These are phyloP conservation scores for Exophiala aquamarina DNA, from an alignment of 2,329 filamentous ascomycete genomes.

Conservation along the genomic window DNA sequence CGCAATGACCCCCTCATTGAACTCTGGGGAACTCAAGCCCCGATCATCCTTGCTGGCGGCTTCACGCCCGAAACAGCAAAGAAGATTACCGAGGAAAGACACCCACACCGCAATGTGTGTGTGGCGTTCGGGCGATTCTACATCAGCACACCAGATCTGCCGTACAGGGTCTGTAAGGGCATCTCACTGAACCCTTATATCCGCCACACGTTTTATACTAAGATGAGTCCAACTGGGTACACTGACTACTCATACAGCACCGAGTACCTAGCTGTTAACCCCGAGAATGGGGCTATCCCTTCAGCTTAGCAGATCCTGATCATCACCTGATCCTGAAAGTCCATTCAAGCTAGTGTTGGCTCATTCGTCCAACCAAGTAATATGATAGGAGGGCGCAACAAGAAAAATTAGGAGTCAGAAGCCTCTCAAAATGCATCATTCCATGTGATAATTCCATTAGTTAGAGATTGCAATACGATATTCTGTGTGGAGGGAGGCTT, in stretches of 20 bases:
- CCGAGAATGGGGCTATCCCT: too few relatives aligned
- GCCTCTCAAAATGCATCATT: too few relatives aligned
- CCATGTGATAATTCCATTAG: too few relatives aligned
- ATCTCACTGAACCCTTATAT: slow-evolving; percentile 5
- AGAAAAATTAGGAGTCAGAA: too few relatives aligned
- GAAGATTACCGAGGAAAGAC: slow-evolving; percentile 30
- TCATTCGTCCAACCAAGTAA: too few relatives aligned
- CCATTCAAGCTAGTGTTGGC: too few relatives aligned
- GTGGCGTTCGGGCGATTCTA: slow-evolving; percentile 50
- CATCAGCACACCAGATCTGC: slow-evolving; percentile 50
- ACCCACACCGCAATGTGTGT: slow-evolving; percentile 34
- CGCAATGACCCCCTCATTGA: slow-evolving; percentile 14
- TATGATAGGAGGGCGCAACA: too few relatives aligned
- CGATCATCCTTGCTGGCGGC: slow-evolving; percentile 53
- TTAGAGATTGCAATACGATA: too few relatives aligned
- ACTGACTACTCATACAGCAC: slow-evolving; percentile 11
- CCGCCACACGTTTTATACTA: slow-evolving; percentile 12
- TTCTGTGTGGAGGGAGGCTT: too few relatives aligned
- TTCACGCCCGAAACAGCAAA: slow-evolving; percentile 43
- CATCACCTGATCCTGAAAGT: too few relatives aligned
- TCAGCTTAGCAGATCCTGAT: too few relatives aligned
- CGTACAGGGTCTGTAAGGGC: slow-evolving; percentile 43
- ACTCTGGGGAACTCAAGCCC: slow-evolving; percentile 44
- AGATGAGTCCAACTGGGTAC: background rate
- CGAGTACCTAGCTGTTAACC: background rate